phyloP scores from a whole-genome alignment of 2,329 filamentous ascomycete species.

The Apiospora kogelbergensis region DNA sequence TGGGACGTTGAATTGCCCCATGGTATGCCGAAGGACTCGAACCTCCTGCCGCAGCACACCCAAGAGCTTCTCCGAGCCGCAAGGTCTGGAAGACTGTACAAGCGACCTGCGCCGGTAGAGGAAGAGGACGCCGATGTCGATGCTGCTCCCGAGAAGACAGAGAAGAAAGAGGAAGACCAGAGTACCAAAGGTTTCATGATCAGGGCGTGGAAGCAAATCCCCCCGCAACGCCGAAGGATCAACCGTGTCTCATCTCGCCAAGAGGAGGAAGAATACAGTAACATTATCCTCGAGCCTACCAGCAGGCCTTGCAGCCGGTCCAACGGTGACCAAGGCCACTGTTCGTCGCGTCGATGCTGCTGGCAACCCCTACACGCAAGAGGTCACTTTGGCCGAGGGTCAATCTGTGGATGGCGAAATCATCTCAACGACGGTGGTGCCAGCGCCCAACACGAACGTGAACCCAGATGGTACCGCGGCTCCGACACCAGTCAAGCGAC shows the following conservation, averaged over 20 bases:
- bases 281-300: slow-evolving; percentile 55
- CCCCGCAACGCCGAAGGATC: slow-evolving; percentile 57
- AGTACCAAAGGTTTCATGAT: slow-evolving; percentile 52
- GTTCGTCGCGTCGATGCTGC: slow-evolving; percentile 76
- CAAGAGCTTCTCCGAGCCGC: slow-evolving; percentile 82
- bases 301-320: slow-evolving; percentile 43
- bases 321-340: slow-evolving; percentile 73
- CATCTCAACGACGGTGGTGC: slow-evolving; percentile 58
- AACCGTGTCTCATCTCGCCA: slow-evolving; percentile 56
- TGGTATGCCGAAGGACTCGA: slow-evolving; percentile 83
- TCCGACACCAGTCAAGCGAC: slow-evolving; percentile 50
- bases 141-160: slow-evolving; percentile 47
- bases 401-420: slow-evolving; percentile 82
- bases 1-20: slow-evolving; percentile 76
- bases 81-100: slow-evolving; percentile 73
- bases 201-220: slow-evolving; percentile 62
- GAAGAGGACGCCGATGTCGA: slow-evolving; percentile 59
- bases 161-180: slow-evolving; percentile 65
- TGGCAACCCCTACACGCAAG: slow-evolving; percentile 81
- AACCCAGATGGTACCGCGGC: slow-evolving; percentile 54
- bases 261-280: slow-evolving; percentile 61
- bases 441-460: slow-evolving; percentile 52
- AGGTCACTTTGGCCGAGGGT: slow-evolving; percentile 78
- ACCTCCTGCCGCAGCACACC: slow-evolving; percentile 74
- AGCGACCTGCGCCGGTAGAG: slow-evolving; percentile 63